Conservation (phyloP, 2,329 filamentous ascomycete species). For the Harringtonia lauricola region DNA sequence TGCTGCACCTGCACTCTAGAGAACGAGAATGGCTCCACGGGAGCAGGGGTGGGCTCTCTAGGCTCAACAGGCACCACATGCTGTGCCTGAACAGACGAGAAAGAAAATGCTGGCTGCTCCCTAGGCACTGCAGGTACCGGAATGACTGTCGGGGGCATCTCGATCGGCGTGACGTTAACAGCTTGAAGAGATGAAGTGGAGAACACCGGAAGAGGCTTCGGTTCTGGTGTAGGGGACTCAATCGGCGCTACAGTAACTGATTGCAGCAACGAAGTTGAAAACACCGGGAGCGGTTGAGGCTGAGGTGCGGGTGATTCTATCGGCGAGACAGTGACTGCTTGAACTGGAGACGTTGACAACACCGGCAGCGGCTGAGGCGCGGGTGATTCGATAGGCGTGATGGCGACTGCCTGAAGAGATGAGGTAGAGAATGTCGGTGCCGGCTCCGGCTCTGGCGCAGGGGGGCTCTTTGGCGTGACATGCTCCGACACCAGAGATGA, state of each 20-base stretch:
- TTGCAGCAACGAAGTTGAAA: neutral
- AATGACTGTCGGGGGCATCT: slow-evolving; percentile 4
- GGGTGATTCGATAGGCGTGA: slow-evolving; percentile 8
- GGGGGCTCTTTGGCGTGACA: slow-evolving; percentile 3
- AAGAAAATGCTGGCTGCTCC: slow-evolving; percentile 6
- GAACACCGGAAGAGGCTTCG: slow-evolving; percentile 4
- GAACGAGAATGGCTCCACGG: slow-evolving; percentile 13
- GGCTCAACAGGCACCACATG: slow-evolving; percentile 9
- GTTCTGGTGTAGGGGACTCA: slow-evolving; percentile 2
- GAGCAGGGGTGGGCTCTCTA: neutral
- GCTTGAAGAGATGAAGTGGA: slow-evolving; percentile 6
- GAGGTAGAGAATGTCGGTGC: slow-evolving; percentile 7
- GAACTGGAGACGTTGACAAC: too few species aligned
- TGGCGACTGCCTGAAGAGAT: slow-evolving; percentile 4
- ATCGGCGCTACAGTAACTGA: slow-evolving; percentile 1
- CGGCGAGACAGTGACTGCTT: too few species aligned
- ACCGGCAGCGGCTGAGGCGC: too few species aligned
- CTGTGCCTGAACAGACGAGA: slow-evolving; percentile 34
- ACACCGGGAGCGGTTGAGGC: too few species aligned
- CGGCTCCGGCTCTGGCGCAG: slow-evolving; percentile 1
- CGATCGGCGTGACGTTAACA: slow-evolving; percentile 8
- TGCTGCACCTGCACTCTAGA: slow-evolving; percentile 32
- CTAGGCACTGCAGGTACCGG: slow-evolving; percentile 5
- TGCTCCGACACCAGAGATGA: slow-evolving; percentile 1
- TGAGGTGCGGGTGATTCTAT: too few species aligned